These are phyloP conservation scores for Corniculantispora saksenae DNA, from an alignment of 2,329 filamentous ascomycete genomes.

Conservation along the genomic window DNA sequence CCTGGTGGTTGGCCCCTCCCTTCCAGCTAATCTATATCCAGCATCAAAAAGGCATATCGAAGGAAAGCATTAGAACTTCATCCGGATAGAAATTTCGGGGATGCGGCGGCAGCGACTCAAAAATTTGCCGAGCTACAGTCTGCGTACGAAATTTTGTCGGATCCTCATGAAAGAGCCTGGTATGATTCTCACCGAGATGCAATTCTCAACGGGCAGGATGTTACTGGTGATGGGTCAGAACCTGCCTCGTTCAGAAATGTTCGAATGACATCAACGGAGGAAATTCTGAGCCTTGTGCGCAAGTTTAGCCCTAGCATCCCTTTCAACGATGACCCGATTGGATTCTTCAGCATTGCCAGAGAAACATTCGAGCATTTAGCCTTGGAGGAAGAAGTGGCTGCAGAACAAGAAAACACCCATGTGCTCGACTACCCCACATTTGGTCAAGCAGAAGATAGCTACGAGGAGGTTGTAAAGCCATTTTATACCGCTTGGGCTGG, in stretches of 20 bases:
- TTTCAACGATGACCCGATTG: slow-evolving; percentile 75
- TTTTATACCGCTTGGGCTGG: slow-evolving; percentile 83
- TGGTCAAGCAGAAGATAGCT: slow-evolving; percentile 72
- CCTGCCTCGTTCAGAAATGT: slow-evolving; percentile 67
- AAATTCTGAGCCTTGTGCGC: slow-evolving; percentile 76
- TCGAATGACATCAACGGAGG: slow-evolving; percentile 75
- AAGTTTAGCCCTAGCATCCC: slow-evolving; percentile 77
- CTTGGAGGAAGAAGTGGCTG: slow-evolving; percentile 75
- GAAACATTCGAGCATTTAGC: slow-evolving; percentile 79
- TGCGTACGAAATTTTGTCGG: slow-evolving; percentile 93
- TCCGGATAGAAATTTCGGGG: slow-evolving; percentile 88
- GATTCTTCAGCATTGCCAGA: slow-evolving; percentile 81
- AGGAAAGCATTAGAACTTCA: slow-evolving; percentile 90
- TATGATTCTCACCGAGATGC: slow-evolving; percentile 92
- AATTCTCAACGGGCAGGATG: slow-evolving; percentile 70
- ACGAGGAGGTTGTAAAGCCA: slow-evolving; percentile 72
- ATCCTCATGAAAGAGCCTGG: slow-evolving; percentile 94
- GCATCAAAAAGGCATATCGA: slow-evolving; percentile 91
- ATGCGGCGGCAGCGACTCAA: slow-evolving; percentile 79
- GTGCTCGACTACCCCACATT: slow-evolving; percentile 76
- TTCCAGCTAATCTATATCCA: slow-evolving; percentile 34
- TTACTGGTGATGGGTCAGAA: slow-evolving; percentile 44
- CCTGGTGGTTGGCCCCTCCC: not conserved
- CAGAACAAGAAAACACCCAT: slow-evolving; percentile 64
- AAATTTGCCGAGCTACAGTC: slow-evolving; percentile 90